Percentiles rank a stretch among this genome's conserved stretches.
phyloP scores from a whole-genome alignment of 345 rosid species.

The Kernera saxatilis region DNA sequence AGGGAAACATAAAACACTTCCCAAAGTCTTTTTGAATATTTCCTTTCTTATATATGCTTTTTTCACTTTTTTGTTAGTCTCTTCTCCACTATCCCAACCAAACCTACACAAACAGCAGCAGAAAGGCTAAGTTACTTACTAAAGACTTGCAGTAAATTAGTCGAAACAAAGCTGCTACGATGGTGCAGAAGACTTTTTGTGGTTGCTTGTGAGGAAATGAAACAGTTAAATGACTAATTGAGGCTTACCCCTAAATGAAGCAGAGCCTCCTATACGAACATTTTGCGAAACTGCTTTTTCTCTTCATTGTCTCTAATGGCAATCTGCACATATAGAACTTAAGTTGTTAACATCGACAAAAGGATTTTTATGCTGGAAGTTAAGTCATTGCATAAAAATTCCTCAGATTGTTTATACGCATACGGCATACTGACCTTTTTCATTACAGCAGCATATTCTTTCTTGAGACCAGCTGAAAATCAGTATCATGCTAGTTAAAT shows the following conservation, averaged over 20 bases:
- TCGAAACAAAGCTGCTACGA: not conserved
- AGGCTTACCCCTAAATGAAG: slow-evolving; percentile 25
- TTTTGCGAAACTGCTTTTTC: slow-evolving; percentile 65
- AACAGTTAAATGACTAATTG: not conserved
- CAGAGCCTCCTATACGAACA: slow-evolving; percentile 45
- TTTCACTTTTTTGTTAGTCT: slow-evolving; percentile 30
- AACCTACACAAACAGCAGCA: slow-evolving; percentile 13
- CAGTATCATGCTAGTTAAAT: slow-evolving; percentile 4
- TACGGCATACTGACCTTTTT: slow-evolving; percentile 56
- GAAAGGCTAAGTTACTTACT: not conserved
- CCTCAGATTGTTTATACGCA: not conserved
- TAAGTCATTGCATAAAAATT: not conserved
- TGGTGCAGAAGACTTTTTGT: not conserved
- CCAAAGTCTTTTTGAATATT: not conserved
- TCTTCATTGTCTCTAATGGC: slow-evolving; percentile 55
- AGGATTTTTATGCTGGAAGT: not conserved
- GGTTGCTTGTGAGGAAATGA: not conserved
- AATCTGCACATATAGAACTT: slow-evolving; percentile 43
- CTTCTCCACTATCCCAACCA: slow-evolving; percentile 31
- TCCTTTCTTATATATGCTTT: slow-evolving; percentile 12
- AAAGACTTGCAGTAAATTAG: not conserved
- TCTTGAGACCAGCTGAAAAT: slow-evolving; percentile 72
- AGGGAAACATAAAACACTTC: slow-evolving; percentile 18
- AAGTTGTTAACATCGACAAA: not conserved
- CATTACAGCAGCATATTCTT: slow-evolving; percentile 72